These are phyloP conservation scores for Cercospora sp. DNA, from an alignment of 2,329 filamentous ascomycete species.

Conservation along the genomic window DNA sequence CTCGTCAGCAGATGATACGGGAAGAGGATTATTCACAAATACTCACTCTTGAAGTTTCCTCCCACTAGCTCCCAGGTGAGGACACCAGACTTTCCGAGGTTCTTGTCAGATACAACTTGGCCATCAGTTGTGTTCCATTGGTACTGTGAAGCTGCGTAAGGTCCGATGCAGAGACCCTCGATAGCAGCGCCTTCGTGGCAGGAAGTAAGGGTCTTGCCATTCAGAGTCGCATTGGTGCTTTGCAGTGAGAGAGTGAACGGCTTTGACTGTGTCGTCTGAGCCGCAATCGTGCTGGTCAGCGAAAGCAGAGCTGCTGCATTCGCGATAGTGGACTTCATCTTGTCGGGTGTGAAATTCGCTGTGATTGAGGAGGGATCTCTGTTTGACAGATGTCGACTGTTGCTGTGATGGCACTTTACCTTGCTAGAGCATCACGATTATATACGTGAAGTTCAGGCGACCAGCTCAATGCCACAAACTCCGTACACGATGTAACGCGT, in stretches of 20 bases:
- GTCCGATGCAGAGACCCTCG: slow-evolving; percentile 46
- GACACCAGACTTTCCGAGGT: slow-evolving; percentile 40
- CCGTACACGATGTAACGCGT: background rate
- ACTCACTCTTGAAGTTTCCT: slow-evolving; percentile 33
- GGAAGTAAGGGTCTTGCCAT: slow-evolving; percentile 43
- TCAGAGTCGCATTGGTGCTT: slow-evolving; percentile 42
- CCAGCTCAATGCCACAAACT: background rate
- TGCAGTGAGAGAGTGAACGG: slow-evolving; percentile 48
- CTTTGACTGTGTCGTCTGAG: slow-evolving; percentile 41
- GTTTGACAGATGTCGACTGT: background rate
- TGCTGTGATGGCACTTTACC: background rate
- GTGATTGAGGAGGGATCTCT: background rate
- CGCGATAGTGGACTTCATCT: slow-evolving; percentile 21
- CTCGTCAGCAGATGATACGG: background rate
- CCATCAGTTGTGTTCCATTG: slow-evolving; percentile 28
- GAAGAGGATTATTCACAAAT: slow-evolving; percentile 12
- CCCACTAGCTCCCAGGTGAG: slow-evolving; percentile 34
- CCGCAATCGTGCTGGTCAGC: slow-evolving; percentile 28
- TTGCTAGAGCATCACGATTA: background rate
- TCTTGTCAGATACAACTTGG: slow-evolving; percentile 21
- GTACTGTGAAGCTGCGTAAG: slow-evolving; percentile 17
- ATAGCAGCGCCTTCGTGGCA: slow-evolving; percentile 54
- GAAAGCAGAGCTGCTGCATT: slow-evolving; percentile 25
- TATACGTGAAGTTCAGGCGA: slow-evolving; percentile 1
- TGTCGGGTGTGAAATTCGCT: slow-evolving; percentile 2